Conservation (phyloP, 495 filamentous ascomycete genomes). For the Chaetomium tenue region DNA sequence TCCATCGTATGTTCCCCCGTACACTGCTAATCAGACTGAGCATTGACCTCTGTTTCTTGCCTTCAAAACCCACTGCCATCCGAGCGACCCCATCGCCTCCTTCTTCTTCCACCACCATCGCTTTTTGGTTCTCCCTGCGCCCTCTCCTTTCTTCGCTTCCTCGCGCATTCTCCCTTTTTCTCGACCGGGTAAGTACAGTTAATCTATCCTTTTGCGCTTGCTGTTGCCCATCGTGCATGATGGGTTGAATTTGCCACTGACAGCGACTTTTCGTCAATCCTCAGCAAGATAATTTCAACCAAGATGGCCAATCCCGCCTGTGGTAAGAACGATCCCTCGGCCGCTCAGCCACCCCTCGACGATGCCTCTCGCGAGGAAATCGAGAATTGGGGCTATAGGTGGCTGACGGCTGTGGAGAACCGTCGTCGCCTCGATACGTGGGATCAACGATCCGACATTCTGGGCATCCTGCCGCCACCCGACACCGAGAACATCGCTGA, state of each 20-base stretch:
- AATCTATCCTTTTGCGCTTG: too few species aligned
- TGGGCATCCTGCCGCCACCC: slow-evolving; percentile 19
- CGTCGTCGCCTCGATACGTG: slow-evolving; percentile 28
- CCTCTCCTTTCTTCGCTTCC: too few species aligned
- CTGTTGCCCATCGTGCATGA: too few species aligned
- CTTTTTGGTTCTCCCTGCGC: too few species aligned
- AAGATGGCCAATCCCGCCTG: slow-evolving; percentile 14
- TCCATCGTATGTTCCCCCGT: too few species aligned
- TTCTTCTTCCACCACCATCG: not conserved
- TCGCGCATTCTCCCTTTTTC: not conserved
- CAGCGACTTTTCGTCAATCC: not conserved
- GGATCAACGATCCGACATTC: slow-evolving; percentile 31
- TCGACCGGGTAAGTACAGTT: too few species aligned
- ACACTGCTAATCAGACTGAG: too few species aligned
- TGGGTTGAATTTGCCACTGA: not conserved
- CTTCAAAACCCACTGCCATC: too few species aligned
- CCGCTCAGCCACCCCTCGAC: not conserved
- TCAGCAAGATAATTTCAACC: not conserved
- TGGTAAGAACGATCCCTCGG: slow-evolving; percentile 32
- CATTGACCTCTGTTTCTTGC: too few species aligned
- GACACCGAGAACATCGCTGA: slow-evolving; percentile 17
- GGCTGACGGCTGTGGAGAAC: slow-evolving; percentile 22
- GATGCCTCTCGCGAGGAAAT: not conserved
- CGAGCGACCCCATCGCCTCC: not conserved
- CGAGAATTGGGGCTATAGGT: slow-evolving; percentile 28